Percentiles rank a stretch among this genome's conserved stretches.
phyloP scores from a whole-genome alignment of 768 basidiomycete species.

The Chlorophyllum brunneum region DNA sequence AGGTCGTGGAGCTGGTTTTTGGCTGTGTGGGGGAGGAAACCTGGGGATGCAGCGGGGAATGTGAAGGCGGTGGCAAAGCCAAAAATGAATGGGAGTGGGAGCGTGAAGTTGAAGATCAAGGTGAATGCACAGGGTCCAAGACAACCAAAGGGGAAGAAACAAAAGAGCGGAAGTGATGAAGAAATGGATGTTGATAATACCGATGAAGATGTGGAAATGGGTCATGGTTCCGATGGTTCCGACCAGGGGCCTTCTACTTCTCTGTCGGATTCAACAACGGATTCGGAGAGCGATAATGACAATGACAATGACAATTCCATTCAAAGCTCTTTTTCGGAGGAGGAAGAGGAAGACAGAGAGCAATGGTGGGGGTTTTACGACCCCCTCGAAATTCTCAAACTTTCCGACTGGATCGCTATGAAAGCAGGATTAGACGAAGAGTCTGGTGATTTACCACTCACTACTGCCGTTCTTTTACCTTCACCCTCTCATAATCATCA shows the following conservation, averaged over 20 bases:
- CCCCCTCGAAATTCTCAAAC: constrained; percentile 56
- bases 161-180: background rate
- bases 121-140: too few relatives aligned
- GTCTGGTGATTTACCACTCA: constrained; percentile 12
- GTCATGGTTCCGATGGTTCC: background rate
- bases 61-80: constrained; percentile 14
- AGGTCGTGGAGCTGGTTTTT: constrained; percentile 74
- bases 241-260: background rate
- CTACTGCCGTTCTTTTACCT: background rate
- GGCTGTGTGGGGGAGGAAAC: constrained; percentile 66
- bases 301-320: background rate
- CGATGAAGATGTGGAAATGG: constrained; percentile 16
- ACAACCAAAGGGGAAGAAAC: background rate
- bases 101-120: constrained; percentile 14
- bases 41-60: constrained; percentile 20
- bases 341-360: constrained; percentile 37
- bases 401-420: constrained; percentile 62
- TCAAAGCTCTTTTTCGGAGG: constrained; percentile 8
- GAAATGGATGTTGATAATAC: constrained; percentile 2
- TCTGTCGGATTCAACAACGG: background rate
- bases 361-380: constrained; percentile 80
- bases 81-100: constrained; percentile 44
- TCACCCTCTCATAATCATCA: background rate
- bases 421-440: constrained; percentile 40
- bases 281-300: background rate